Percentiles rank a stretch among this genome's conserved stretches.
Conservation (phyloP, 2,329 filamentous ascomycete genomes). For the Aspergillus japonicus region DNA sequence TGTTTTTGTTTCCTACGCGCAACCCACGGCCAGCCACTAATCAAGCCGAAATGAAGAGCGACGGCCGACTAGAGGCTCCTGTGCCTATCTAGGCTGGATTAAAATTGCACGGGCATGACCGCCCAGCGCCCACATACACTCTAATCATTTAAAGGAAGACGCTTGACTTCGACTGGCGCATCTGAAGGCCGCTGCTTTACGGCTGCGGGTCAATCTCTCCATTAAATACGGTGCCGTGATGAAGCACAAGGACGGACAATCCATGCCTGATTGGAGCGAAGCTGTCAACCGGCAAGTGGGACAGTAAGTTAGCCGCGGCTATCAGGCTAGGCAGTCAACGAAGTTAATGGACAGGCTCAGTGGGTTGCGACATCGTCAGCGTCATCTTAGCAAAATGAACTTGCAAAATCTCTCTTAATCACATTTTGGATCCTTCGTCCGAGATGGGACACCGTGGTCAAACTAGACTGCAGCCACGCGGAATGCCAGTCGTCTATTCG, state of each 20-base stretch:
- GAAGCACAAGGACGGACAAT: neutral
- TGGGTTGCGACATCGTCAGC: no score
- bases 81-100: neutral
- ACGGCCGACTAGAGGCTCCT: neutral
- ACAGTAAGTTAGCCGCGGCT: neutral
- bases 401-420: neutral
- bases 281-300: neutral
- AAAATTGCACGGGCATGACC: neutral
- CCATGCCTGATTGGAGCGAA: neutral
- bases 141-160: neutral
- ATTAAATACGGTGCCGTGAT: neutral
- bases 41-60: slow-evolving; percentile 4
- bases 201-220: neutral
- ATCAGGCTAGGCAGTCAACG: neutral
- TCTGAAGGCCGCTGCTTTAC: neutral
- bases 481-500: neutral
- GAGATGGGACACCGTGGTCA: neutral
- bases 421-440: neutral
- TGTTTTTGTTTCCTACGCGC: neutral
- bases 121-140: neutral
- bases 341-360: neutral
- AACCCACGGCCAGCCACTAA: neutral
- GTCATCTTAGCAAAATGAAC: neutral
- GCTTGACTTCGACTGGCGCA: neutral
- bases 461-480: neutral